Evolutionary conservation across 805 yeast species (phyloP), one percentile per base, ranked within the genome.

Genomic region (Grigorovia transvaalensis): DNA sequence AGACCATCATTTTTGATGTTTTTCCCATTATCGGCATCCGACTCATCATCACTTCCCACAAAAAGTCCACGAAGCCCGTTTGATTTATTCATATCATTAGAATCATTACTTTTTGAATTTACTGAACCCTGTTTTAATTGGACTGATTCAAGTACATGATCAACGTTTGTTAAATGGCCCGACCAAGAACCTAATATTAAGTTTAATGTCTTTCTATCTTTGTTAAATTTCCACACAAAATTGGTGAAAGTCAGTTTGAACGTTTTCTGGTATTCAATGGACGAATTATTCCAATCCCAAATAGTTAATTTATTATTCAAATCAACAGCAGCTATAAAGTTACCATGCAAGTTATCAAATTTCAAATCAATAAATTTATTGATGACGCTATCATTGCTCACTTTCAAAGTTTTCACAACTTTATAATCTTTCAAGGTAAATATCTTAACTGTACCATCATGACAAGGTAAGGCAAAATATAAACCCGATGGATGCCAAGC

Each of bases 401-500:
- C 58, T 4, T 59, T 52, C n/a, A 71, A 51, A 1, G 63, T 57
- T 29, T 58, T 61, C 20, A 52, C 19, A 13, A 62, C 48, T 13
- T 64, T 58, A 42, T 64, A 64, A 42, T 63, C 65, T 17, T 59
- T 57, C 15, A 65, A 53, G 11, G 62, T 56, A 48, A 69, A 80
- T 0, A 79, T 71, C 49, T 73, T 73, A 47, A 84, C 72, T 2
- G 73, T 68, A 46, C 72, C 69, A 19, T 74, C 69, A 41, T 72
- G 69, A 7, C 84, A 71, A 1, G 95, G 89, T 18, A 87, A 60
- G 1, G 89, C 88, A 47, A 88, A 71, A n/a, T 72, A 65, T 50
- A 78, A 78, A 17, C 95, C 95, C 50, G 76, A 73, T 1, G 84
- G 78, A 52, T 81, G 78, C 96, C 96, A 88, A 41, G 76, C 78